These are phyloP conservation scores for Zygotorulaspora mrakii DNA, from an alignment of 1,139 yeast species.

Conservation along the genomic window DNA sequence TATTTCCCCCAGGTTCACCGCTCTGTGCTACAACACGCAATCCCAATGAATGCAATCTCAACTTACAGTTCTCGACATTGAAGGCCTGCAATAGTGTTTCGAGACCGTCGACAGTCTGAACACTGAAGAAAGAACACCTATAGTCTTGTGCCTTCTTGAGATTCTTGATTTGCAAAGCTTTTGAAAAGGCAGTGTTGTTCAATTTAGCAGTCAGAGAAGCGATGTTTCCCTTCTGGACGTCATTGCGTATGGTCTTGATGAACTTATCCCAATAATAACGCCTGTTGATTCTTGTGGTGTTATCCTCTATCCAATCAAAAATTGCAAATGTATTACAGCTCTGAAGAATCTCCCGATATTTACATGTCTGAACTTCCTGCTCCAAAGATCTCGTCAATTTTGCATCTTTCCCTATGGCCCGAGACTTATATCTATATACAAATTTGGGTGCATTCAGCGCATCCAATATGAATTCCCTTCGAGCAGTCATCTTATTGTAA, in stretches of 20 bases:
- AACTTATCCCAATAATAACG: constrained; percentile 14
- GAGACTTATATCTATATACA: constrained; percentile 5
- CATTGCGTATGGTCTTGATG: constrained; percentile 1
- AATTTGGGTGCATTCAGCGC: constrained; percentile 8
- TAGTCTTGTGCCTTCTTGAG: constrained; percentile 4
- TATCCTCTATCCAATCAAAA: constrained; percentile 12
- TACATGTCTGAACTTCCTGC: constrained; percentile 4
- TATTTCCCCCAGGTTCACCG: constrained; percentile 3
- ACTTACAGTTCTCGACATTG: constrained; percentile 1
- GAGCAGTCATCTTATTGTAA: background rate
- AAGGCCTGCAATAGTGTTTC: constrained; percentile 8
- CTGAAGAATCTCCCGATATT: constrained; percentile 10
- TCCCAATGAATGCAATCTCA: constrained; percentile 10
- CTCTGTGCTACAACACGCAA: constrained; percentile 6
- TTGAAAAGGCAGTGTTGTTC: constrained; percentile 10
- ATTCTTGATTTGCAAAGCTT: constrained; percentile 4
- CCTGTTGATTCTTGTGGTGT: constrained; percentile 2
- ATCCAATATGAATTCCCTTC: constrained; percentile 2
- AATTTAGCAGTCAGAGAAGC: constrained; percentile 11
- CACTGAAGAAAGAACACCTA: constrained; percentile 15
- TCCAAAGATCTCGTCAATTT: background rate
- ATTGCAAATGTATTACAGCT: constrained; percentile 14
- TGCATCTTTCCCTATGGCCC: constrained; percentile 3
- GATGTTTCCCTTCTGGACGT: background rate
- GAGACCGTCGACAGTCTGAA: constrained; percentile 8